A percentile compares a stretch with the other conserved stretches of the same genome.
phyloP scores from a whole-genome alignment of 176 grass and related monocot genomes.

The Eleusine coracana region DNA sequence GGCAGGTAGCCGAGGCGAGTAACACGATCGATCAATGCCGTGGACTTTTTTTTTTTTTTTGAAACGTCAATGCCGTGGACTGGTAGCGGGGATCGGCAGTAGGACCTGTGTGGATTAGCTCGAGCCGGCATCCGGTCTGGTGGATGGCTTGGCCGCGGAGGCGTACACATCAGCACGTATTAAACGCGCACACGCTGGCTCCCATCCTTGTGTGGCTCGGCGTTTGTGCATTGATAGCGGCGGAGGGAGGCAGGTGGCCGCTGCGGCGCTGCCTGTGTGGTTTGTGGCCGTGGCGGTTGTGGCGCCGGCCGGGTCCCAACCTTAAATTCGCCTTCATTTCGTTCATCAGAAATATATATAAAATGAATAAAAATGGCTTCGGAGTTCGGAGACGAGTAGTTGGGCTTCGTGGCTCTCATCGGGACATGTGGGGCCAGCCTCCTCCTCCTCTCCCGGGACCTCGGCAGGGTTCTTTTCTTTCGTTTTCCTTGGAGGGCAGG shows the following conservation, averaged over 20 bases:
- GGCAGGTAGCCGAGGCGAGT: no score
- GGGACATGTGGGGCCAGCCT: neutral
- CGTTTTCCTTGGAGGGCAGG: neutral
- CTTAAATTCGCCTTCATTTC: no score
- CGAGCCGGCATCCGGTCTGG: neutral
- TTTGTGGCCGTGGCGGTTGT: neutral
- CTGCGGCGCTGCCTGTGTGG: neutral
- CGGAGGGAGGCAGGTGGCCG: neutral
- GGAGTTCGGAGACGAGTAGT: neutral
- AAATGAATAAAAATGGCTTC: no score
- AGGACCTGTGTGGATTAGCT: neutral
- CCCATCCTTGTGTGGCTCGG: neutral
- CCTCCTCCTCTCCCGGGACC: neutral
- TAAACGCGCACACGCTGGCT: neutral
- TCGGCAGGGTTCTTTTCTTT: neutral
- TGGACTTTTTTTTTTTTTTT: no score
- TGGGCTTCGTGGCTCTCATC: conserved; percentile 27
- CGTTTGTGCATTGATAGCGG: neutral
- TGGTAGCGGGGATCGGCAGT: neutral
- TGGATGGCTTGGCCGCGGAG: neutral
- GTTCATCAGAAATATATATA: no score
- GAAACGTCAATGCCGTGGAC: neutral
- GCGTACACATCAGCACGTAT: neutral
- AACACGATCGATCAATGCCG: neutral
- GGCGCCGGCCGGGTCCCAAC: no score